Conservation (phyloP, 257 asterid species). For the Rehmannia glutinosa region DNA sequence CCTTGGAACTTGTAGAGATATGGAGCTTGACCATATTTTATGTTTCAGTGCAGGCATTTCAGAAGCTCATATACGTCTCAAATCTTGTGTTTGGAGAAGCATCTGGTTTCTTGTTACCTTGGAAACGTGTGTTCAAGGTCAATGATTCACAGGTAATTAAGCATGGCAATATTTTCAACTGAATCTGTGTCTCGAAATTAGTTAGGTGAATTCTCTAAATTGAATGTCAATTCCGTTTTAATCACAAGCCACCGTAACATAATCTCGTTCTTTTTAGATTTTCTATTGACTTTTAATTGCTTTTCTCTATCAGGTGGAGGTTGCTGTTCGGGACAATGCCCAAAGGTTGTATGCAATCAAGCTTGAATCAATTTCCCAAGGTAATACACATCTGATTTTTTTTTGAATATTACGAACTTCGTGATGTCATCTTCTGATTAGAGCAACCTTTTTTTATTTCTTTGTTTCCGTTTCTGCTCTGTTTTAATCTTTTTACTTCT, state of each 20-base stretch:
- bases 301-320: slow-evolving; percentile 66
- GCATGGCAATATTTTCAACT: not conserved
- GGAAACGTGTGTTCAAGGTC: slow-evolving; percentile 97
- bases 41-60: slow-evolving; percentile 95
- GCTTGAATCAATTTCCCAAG: slow-evolving; percentile 66
- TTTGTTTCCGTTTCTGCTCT: slow-evolving; percentile 1
- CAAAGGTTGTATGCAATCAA: slow-evolving; percentile 73
- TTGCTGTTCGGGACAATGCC: slow-evolving; percentile 92
- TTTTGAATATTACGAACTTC: not conserved
- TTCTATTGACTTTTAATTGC: slow-evolving; percentile 2
- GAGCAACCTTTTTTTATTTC: not conserved
- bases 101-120: slow-evolving; percentile 90
- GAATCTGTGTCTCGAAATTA: not conserved
- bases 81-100: slow-evolving; percentile 96
- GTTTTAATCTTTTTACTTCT: not conserved
- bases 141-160: slow-evolving; percentile 85
- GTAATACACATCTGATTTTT: slow-evolving; percentile 33
- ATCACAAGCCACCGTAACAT: not conserved
- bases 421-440: not conserved
- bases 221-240: not conserved
- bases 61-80: slow-evolving; percentile 91
- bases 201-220: not conserved
- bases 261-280: not conserved
- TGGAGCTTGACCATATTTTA: slow-evolving; percentile 53
- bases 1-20: slow-evolving; percentile 14